Base-by-base conservation (phyloP, 1,139 yeast genomes). In the Yamadazyma jaroonii region DNA sequence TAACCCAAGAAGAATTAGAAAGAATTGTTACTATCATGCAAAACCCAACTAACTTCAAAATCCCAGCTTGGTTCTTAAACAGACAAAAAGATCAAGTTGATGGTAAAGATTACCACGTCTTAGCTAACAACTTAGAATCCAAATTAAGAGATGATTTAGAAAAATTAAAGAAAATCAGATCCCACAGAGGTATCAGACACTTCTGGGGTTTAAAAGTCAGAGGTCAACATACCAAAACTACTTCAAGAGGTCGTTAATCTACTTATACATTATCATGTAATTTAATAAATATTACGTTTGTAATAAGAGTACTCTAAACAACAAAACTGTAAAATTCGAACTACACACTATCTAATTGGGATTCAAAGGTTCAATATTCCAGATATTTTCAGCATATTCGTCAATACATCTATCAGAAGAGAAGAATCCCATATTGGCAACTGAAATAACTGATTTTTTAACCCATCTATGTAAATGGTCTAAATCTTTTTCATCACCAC, bases 101-200 rank as follows among this genome's bases (percentile, higher is more conserved):
- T 70, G 99, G 98, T 78, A 92, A 94, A 84, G 95, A 92, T 80
- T 82, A 88, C 82, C 99, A 92, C 81, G 87, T 87, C 67, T 85
- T 92, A 65, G 97, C 97, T 64, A 92, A 92, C 92, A 87, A 87
- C 81, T 80, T 94, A 74, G 98, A 94, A 80, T 87, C 96, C 67
- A 92, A 92, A 81, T 87, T 92, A 77, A 94, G 99, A 86, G 99
- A 92, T 72, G 98, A 92, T 70, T 82, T 92, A 74, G 98, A 92
- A 81, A 92, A 97, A 83, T 84, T 92, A 76, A 94, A 94, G 95
- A 92, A 94, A 81, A 92, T 94, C 84, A 92, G 97, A 84, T 81
- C 97, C 67, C 98, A 92, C 94, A 86, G 97, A 80, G 99, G 99
- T 90, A 86, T 92, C 74, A 88, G 99, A 84, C 99, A 92, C 84